phyloP scores from a whole-genome alignment of 495 filamentous ascomycete species.

The Zalerion maritima region DNA sequence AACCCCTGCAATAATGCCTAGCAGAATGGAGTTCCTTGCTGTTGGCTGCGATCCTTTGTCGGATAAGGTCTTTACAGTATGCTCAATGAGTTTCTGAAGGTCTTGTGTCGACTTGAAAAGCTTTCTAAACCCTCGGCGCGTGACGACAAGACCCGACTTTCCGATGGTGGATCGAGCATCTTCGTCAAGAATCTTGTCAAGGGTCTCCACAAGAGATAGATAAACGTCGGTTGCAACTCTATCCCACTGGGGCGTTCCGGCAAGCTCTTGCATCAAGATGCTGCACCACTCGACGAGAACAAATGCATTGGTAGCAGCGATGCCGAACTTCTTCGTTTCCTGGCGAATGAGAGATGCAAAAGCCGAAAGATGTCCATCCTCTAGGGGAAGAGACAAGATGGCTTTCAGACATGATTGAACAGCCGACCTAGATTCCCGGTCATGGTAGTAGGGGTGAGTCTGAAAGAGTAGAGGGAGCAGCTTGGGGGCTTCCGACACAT shows the following conservation, averaged over 20 bases:
- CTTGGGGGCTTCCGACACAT: conserved; percentile 16
- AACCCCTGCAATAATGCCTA: conserved; percentile 79
- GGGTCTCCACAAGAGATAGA: conserved; percentile 42
- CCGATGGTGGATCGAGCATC: conserved; percentile 42
- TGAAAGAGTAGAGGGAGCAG: conserved; percentile 61
- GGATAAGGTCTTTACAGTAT: conserved; percentile 50
- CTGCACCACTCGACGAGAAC: conserved; percentile 86
- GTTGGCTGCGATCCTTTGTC: conserved; percentile 44
- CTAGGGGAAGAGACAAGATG: conserved; percentile 36
- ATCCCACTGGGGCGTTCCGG: conserved; percentile 42
- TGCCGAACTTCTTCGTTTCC: conserved; percentile 57
- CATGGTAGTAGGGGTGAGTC: conserved; percentile 76
- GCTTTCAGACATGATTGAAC: conserved; percentile 60
- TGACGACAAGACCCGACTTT: conserved; percentile 53
- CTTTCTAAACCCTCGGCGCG: conserved; percentile 57
- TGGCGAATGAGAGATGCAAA: conserved; percentile 41
- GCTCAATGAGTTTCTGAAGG: too few species aligned
- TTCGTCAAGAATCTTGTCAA: conserved; percentile 63
- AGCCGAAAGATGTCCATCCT: conserved; percentile 39
- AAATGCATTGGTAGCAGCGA: conserved; percentile 69
- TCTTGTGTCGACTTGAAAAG: conserved; percentile 51
- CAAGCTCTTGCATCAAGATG: conserved; percentile 49
- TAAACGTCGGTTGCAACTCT: conserved; percentile 49
- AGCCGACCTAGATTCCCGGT: conserved; percentile 67
- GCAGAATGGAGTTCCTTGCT: conserved; percentile 54